Base-by-base conservation (phyloP, 2,329 filamentous ascomycete species). In the Orbilia quercus region DNA sequence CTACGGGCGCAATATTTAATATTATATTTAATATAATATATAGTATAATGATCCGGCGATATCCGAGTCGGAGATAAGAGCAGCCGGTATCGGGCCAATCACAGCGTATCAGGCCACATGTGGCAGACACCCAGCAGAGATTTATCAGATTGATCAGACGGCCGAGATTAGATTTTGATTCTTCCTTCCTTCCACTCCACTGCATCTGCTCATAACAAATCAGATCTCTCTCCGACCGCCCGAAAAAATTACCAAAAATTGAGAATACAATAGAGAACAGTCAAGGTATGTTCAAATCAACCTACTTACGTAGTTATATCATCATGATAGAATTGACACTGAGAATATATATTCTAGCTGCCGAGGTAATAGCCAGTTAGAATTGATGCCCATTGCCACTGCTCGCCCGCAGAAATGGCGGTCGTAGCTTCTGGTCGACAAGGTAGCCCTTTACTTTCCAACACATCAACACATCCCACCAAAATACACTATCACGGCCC, bases 131-230 rank as follows among this genome's bases (percentile, higher is more conserved):
- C 51, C 20, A 7, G 47, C 7, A 36, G 57, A 50, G 23, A 60
- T 72, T 72, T 72, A 72, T 72, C 67, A 72, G 67, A 72, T 72
- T 54, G 59, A 72, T 72, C 67, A 60, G 23, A 45, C 34, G 53
- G 40, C 34, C 59, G 53, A 64, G 67, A 72, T 72, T 72, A 72
- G 67, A 72, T 65, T 34, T 20, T 51, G 67, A 72, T 65, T 34
- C 22, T 51, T 62, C 50, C 18, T 71, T 44, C 45, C 28, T 59
- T 23, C 54, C 55, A 23, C 38, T 55, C 55, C 38, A 45, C 38
- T 40, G 31, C 44, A 34, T 23, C 47, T 40, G 38, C 53, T 53
- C 45, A n/a, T n/a, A n/a, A 48, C 53, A 72, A 65, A 72, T 54
- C 59, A 64, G 36, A 60, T 40, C 20, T 28, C 9, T 18, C 31